These are phyloP conservation scores for Dothistroma septosporum DNA, from an alignment of 2,329 filamentous ascomycete species.

Conservation along the genomic window DNA sequence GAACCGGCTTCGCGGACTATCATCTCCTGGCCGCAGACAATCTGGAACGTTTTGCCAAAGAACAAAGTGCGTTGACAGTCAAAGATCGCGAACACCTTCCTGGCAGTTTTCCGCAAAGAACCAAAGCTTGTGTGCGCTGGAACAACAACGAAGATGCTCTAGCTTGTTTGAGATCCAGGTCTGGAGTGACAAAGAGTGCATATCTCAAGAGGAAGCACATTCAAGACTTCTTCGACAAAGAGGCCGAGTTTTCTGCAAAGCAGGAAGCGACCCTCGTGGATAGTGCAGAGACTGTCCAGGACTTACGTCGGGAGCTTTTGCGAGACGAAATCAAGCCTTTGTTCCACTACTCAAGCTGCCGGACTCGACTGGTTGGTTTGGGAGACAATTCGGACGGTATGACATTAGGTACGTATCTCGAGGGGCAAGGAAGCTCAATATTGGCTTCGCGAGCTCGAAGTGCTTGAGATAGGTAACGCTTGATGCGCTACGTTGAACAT, in stretches of 20 bases:
- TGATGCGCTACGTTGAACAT: background rate
- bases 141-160: constrained; percentile 30
- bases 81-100: constrained; percentile 35
- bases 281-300: constrained; percentile 23
- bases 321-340: constrained; percentile 47
- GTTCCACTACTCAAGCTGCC: constrained; percentile 43
- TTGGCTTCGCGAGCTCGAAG: background rate
- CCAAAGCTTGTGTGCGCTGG: constrained; percentile 29
- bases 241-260: constrained; percentile 24
- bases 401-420: constrained; percentile 37
- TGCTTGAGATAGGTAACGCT: background rate
- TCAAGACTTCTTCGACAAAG: constrained; percentile 37
- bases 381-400: constrained; percentile 42
- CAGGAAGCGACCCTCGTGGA: constrained; percentile 23
- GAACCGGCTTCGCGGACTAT: constrained; percentile 35
- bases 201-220: constrained; percentile 43
- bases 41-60: constrained; percentile 43
- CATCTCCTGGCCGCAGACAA: constrained; percentile 48
- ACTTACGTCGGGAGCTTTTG: constrained; percentile 42
- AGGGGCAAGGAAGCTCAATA: background rate
- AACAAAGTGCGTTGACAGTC: constrained; percentile 44
- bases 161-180: constrained; percentile 23
- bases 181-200: constrained; percentile 24
- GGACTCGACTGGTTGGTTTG: constrained; percentile 48
- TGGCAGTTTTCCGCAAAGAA: constrained; percentile 30